These are phyloP conservation scores for Vairimorpha necatrix DNA, from an alignment of 371 early-diverging fungal species.

Conservation along the genomic window DNA sequence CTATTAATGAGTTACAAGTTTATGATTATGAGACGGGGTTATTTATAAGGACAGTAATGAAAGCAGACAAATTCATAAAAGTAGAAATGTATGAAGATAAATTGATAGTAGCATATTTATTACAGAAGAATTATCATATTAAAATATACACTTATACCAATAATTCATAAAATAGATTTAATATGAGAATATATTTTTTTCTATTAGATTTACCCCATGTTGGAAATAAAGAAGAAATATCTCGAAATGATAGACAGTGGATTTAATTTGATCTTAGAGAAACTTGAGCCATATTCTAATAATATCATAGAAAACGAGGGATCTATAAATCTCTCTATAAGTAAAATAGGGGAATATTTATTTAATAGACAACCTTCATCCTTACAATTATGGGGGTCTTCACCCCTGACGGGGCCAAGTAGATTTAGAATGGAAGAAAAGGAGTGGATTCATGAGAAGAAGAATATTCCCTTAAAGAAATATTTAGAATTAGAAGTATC, in stretches of 20 bases:
- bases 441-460: slow-evolving; percentile 56
- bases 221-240: background rate
- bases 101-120: slow-evolving; percentile 1
- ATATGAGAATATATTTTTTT: background rate
- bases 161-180: background rate
- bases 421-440: slow-evolving; percentile 72
- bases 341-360: slow-evolving; percentile 80
- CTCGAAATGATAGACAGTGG: slow-evolving; percentile 2
- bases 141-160: slow-evolving; percentile 15
- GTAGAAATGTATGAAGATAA: background rate
- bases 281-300: background rate
- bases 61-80: slow-evolving; percentile 11
- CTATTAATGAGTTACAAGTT: slow-evolving; percentile 39
- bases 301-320: slow-evolving; percentile 65
- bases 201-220: background rate
- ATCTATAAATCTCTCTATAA: slow-evolving; percentile 78
- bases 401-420: slow-evolving; percentile 84
- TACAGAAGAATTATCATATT: background rate
- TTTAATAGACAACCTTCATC: slow-evolving; percentile 95
- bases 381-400: slow-evolving; percentile 92
- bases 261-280: background rate
- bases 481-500: slow-evolving; percentile 29
- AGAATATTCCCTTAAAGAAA: slow-evolving; percentile 10
- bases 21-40: slow-evolving; percentile 48
- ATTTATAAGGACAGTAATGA: slow-evolving; percentile 44